Base-by-base conservation (phyloP, 1,284 basidiomycete species). In the Ustilago sp. region DNA sequence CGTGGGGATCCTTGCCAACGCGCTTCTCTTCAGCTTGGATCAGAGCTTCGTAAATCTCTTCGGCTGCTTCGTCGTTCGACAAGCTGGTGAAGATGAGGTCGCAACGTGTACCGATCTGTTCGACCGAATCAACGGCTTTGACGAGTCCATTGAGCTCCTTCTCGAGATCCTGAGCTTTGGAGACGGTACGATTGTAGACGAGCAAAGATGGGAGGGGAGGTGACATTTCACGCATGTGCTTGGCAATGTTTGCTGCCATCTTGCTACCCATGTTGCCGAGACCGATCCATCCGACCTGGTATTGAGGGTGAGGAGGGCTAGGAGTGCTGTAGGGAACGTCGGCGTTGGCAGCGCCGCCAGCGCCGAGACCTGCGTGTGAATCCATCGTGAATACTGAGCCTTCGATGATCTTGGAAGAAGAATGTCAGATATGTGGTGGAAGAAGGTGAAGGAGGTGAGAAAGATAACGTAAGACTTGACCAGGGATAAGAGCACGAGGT, bases 51-150 rank as follows among this genome's bases (percentile, higher is more conserved):
- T 92, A 94, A 8, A 93, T 88, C n/a, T 85, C 86, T 84, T 90
- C 90, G 9, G 93, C 92, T 9, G 90, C 92, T 8, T 89, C 89
- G 80, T 97, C 94, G 75, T 89, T 90, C 15, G 90, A 89, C 34
- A 96, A 89, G 71, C 90, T 91, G 48, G 93, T 93, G 83, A 96
- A 88, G 81, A 96, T 89, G 76, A 96, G 87, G 86, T 96, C 93
- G 83, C 92, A 93, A 80, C 91, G 88, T 13, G 75, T 83, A 1
- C 89, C 92, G 63, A 94, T 79, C 68, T 93, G 88, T 51, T 88
- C 89, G 19, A 89, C 87, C 62, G 87, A 87, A 28, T 89, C 86
- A 4, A 91, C 91, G 52, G 92, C 88, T 38, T 84, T 83, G 80
- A 91, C 86, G 72, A 89, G 88, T 59, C 87, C 83, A 31, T 68